Base-by-base conservation (phyloP, 306 rosid genomes). In the Begonia masoniana region DNA sequence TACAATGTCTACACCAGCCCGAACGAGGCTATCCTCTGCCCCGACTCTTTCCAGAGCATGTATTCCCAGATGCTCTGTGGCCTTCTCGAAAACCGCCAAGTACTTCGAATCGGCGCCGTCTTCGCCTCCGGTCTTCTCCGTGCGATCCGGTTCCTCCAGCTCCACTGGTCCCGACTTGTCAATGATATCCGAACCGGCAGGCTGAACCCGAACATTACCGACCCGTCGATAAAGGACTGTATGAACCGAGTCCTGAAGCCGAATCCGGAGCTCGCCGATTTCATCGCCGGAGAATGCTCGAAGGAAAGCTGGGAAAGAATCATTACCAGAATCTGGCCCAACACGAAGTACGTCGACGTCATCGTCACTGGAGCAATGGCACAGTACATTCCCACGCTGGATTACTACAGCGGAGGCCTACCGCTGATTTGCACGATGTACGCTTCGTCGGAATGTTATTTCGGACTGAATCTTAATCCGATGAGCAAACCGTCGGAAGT, bases 291-390 rank as follows among this genome's bases (percentile, higher is more conserved):
- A 6, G 68, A 78, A 50, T 78, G 84, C 54, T 73, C 68, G 0
- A 60, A 71, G 23, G 84, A 78, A 8, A 56, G 74, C 11, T 78
- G 84, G 84, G 80, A 74, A 12, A 74, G 84, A 12, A 78, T 78
- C 10, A 45, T 78, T 13, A 67, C 80, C 13, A 47, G 77, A 19
- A 74, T 78, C 36, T 78, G 83, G 83, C 83, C 83, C 5, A 77
- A 73, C 57, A 77, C 79, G 5, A 77, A 77, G 16, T 77, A 77
- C 42, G 57, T 77, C 11, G 83, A 77, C 59, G 83, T 77, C 12
- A 77, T 77, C 58, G 83, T 77, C 14, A 77, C 83, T 10, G 83
- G 83, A 19, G 83, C 83, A 10, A 77, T 77, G 83, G 83, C 83
- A 3, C 83, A 77, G 71, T 77, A 77, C 59, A 77, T 77, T 47